A percentile compares a stretch with the other conserved stretches of the same genome.
These are phyloP conservation scores for Plasmodium ovale DNA, from an alignment of 169 alveolate species.

Conservation along the genomic window DNA sequence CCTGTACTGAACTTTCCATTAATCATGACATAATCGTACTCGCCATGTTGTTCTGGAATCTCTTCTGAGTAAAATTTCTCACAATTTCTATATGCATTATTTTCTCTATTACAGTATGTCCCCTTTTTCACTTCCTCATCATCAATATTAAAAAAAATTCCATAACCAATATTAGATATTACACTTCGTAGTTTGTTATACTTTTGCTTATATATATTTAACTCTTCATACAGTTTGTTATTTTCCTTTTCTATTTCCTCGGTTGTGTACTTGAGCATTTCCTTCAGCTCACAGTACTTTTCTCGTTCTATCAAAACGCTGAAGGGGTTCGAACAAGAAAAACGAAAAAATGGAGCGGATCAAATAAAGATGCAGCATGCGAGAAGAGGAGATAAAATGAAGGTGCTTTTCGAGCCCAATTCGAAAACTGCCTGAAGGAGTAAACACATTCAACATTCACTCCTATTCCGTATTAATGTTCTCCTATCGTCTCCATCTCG, in stretches of 20 bases:
- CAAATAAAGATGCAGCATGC: no score
- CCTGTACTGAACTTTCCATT: constrained; percentile 1
- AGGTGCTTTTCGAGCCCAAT: no score
- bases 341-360: background rate
- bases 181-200: constrained; percentile 35
- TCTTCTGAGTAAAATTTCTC: constrained; percentile 16
- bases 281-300: constrained; percentile 59
- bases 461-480: no score
- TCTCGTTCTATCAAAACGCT: constrained; percentile 70
- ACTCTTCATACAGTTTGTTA: constrained; percentile 51
- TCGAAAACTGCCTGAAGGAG: no score
- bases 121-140: background rate
- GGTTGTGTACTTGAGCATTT: constrained; percentile 67
- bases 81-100: constrained; percentile 1
- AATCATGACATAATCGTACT: constrained; percentile 63
- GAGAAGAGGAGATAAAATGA: no score
- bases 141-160: constrained; percentile 37
- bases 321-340: background rate
- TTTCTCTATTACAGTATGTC: background rate
- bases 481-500: no score
- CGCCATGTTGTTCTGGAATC: background rate
- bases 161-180: constrained; percentile 76
- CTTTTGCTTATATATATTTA: constrained; percentile 47
- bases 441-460: no score
- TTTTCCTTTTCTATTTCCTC: constrained; percentile 74